Base-by-base conservation (phyloP, 2,329 filamentous ascomycete species). In the Calycina herbarum region DNA sequence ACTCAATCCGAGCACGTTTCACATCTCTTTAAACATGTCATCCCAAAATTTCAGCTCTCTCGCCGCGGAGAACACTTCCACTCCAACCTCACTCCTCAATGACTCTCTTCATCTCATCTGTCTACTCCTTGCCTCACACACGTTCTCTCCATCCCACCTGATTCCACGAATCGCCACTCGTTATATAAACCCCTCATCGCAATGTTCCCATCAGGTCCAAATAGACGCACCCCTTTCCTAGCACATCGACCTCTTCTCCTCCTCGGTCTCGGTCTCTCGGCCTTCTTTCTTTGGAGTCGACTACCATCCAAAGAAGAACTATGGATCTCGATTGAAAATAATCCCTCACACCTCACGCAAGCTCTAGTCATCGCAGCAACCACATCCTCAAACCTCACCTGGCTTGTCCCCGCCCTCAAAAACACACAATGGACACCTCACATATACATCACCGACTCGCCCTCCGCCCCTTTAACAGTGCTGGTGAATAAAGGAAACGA, bases 371-470 rank as follows among this genome's bases (percentile, higher is more conserved):
- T 89, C 27, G 80, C 82, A 31, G 78, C 80, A 13, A 79, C 82
- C n/a, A 76, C 76, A 2, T 80, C 80, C 0, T 72, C 73, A 0
- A 69, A 78, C 0, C 73, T 85, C 58, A 72, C 78, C 27, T 71
- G 68, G 68, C 64, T 70, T 17, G 1, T n/a, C 7, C 62, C 68
- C 6, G 58, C 67, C 8, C 42, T 67, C 6, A 7, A 33, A 20
- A 27, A 7, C 13, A 54, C 62, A 0, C 60, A 64, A 35, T 69
- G 68, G 67, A 64, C 38, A 33, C 63, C 59, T 8, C 29, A 63
- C 4, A 45, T 68, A 57, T 87, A 87, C 72, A 79, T 85, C 31
- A 83, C 83, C 61, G 80, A 87, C 69, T 79, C 85, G 69, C 76
- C 79, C 38, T 68, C 68, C 5, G 82, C 83, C 2, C 67, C 77